Evolutionary conservation across 1,139 yeast species (phyloP).

Genomic region (Geotrichum reessii): DNA sequence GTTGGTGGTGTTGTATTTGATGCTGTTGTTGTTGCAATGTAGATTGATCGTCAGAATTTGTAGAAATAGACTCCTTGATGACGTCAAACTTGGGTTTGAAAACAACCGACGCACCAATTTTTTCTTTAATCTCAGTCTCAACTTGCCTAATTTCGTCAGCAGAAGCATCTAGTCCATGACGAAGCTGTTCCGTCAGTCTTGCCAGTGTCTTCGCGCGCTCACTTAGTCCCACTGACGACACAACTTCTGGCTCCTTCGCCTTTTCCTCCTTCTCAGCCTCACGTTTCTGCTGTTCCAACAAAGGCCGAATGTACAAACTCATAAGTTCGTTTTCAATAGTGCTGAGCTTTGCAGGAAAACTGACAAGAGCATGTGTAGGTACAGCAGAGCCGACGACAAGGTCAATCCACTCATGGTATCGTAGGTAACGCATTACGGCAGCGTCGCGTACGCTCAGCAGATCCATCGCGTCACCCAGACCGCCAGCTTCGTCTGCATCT

Average conservation of each 20-base stretch:
- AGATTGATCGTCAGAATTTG: background rate
- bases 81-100: background rate
- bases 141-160: background rate
- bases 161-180: background rate
- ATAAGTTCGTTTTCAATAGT: background rate
- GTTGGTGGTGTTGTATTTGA: conserved; percentile 4
- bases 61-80: background rate
- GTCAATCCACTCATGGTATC: conserved; percentile 45
- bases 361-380: background rate
- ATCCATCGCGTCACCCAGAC: conserved; percentile 41
- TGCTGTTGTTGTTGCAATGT: conserved; percentile 14
- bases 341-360: background rate
- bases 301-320: background rate
- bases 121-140: background rate
- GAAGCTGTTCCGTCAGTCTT: background rate
- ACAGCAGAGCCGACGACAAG: conserved; percentile 35
- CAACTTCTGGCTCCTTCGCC: background rate
- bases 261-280: background rate
- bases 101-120: background rate
- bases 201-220: background rate
- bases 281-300: background rate
- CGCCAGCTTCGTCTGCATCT: conserved; percentile 28
- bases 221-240: background rate
- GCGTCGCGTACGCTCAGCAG: conserved; percentile 40
- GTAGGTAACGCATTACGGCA: conserved; percentile 39